Evolutionary conservation across 2,329 filamentous ascomycete species (phyloP).

Genomic region (Didymella pinodella): DNA sequence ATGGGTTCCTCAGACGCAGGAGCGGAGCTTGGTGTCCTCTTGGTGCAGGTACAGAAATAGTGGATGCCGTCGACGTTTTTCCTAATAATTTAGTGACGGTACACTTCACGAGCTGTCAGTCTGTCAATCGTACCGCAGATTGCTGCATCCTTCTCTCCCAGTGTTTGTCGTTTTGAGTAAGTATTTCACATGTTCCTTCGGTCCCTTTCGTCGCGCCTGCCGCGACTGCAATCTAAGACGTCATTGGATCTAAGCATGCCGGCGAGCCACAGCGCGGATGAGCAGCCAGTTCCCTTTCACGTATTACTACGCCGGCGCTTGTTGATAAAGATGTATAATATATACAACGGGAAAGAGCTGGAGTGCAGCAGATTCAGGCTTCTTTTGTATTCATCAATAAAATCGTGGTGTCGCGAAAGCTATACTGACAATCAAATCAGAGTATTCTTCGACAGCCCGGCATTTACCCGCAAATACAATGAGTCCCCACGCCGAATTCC

Average conservation of each 20-base stretch:
- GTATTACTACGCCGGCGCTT: constrained; percentile 18
- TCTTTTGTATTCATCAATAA: neutral
- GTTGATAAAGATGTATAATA: constrained; percentile 6
- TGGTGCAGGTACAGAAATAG: constrained; percentile 31
- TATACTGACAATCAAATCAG: constrained; percentile 10
- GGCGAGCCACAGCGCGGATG: constrained; percentile 3
- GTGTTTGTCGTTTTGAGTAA: constrained; percentile 11
- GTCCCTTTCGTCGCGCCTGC: constrained; percentile 2
- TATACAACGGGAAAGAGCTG: neutral
- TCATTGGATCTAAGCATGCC: constrained; percentile 23
- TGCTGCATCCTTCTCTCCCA: constrained; percentile 5
- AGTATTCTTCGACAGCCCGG: neutral
- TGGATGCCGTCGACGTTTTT: constrained; percentile 29
- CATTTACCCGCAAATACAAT: constrained; percentile 28
- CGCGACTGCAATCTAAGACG: constrained; percentile 31
- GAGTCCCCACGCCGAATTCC: constrained; percentile 47
- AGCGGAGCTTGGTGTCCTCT: constrained; percentile 27
- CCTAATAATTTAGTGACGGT: constrained; percentile 20
- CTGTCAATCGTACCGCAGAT: constrained; percentile 6
- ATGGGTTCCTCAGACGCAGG: constrained; percentile 30
- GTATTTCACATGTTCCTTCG: constrained; percentile 12
- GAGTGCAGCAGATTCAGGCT: neutral
- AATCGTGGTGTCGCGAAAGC: constrained; percentile 1
- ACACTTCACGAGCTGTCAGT: constrained; percentile 9
- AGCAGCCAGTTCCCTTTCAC: constrained; percentile 15